These are phyloP conservation scores for Starmerella powellii DNA, from an alignment of 805 yeast genomes.

Conservation along the genomic window DNA sequence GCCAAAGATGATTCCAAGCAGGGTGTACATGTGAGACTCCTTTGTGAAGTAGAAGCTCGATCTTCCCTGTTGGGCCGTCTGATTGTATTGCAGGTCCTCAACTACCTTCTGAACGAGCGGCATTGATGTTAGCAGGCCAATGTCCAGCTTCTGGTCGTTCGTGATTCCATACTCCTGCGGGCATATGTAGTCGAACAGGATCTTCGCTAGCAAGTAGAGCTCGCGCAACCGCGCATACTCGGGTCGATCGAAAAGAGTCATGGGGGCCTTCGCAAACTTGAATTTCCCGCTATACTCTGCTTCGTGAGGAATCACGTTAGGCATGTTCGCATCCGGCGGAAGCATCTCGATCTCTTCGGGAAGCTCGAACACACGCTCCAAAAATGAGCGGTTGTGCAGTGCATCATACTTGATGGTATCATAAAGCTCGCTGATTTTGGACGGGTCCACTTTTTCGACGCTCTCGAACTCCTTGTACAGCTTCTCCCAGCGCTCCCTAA, in stretches of 20 bases:
- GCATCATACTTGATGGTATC: conserved; percentile 99
- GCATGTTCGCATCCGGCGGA: conserved; percentile 35
- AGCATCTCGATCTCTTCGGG: conserved; percentile 22
- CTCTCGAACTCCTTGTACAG: conserved; percentile 80
- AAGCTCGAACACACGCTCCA: conserved; percentile 61
- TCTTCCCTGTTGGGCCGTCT: conserved; percentile 68
- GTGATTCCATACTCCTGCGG: conserved; percentile 98
- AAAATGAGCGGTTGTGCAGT: conserved; percentile 79
- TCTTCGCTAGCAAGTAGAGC: conserved; percentile 78
- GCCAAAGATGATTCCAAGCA: conserved; percentile 80
- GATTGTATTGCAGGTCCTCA: conserved; percentile 67
- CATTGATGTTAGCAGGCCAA: conserved; percentile 84
- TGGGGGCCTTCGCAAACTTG: conserved; percentile 27
- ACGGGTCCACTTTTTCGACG: conserved; percentile 94
- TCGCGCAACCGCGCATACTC: conserved; percentile 74
- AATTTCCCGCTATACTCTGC: conserved; percentile 26
- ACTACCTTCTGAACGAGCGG: conserved; percentile 86
- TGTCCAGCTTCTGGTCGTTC: conserved; percentile 87
- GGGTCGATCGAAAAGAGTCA: conserved; percentile 59
- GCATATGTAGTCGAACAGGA: conserved; percentile 89
- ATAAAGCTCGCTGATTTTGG: conserved; percentile 88
- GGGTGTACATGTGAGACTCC: conserved; percentile 91
- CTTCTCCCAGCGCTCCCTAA: conserved; percentile 95
- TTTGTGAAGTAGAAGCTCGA: conserved; percentile 89
- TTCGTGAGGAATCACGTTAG: conserved; percentile 24